Conservation (phyloP, 306 rosid genomes). For the Astragalus membranaceus region DNA sequence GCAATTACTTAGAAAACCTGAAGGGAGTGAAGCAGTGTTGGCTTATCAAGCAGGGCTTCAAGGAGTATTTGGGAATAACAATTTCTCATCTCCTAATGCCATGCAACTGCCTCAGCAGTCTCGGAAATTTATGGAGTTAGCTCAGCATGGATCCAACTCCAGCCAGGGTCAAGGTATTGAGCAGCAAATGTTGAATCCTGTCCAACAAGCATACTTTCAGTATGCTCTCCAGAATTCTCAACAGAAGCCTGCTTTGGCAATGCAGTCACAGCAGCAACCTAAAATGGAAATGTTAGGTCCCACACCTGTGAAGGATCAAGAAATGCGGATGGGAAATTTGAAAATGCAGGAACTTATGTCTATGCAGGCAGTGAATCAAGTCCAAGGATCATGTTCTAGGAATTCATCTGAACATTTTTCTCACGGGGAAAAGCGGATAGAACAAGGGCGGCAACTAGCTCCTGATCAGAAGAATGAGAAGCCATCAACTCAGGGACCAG, state of each 20-base stretch:
- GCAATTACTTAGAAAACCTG: slow-evolving; percentile 76
- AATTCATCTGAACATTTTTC: slow-evolving; percentile 56
- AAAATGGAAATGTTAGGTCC: slow-evolving; percentile 68
- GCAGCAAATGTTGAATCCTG: slow-evolving; percentile 64
- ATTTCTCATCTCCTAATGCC: slow-evolving; percentile 55
- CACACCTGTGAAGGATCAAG: slow-evolving; percentile 71
- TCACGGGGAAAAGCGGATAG: slow-evolving; percentile 69
- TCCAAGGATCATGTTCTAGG: slow-evolving; percentile 58
- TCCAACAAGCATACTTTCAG: slow-evolving; percentile 78
- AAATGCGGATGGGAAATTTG: slow-evolving; percentile 60
- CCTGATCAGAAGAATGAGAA: slow-evolving; percentile 67
- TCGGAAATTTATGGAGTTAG: slow-evolving; percentile 57
- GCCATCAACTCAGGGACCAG: slow-evolving; percentile 45
- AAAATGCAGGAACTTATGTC: slow-evolving; percentile 78
- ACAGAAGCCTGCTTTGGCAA: slow-evolving; percentile 67
- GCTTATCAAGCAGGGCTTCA: slow-evolving; percentile 76
- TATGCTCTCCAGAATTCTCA: slow-evolving; percentile 76
- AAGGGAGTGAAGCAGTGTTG: slow-evolving; percentile 71
- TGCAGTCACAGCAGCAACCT: slow-evolving; percentile 77
- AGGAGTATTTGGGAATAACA: slow-evolving; percentile 54
- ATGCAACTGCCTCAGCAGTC: slow-evolving; percentile 75
- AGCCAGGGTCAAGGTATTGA: slow-evolving; percentile 69
- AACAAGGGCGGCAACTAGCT: slow-evolving; percentile 60
- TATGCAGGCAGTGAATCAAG: slow-evolving; percentile 53
- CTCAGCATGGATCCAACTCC: slow-evolving; percentile 64